A percentile compares a stretch with the other conserved stretches of the same genome.
phyloP scores from a whole-genome alignment of 352 stramenopile genomes.

The Albugo laibachii region DNA sequence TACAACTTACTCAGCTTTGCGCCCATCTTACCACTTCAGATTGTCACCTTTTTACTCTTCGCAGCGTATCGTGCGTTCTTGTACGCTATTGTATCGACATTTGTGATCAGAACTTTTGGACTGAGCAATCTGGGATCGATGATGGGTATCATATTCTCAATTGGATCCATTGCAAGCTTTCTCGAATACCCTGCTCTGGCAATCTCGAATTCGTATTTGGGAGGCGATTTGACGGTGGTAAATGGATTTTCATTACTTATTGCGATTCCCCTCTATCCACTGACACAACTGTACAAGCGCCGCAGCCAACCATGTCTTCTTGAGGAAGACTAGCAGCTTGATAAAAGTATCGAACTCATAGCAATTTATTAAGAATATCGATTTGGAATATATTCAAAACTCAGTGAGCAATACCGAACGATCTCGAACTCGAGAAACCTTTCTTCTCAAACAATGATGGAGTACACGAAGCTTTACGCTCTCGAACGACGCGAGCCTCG shows the following conservation, averaged over 20 bases:
- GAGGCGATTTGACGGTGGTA: conserved; percentile 29
- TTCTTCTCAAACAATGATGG: too few species aligned
- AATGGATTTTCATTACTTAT: conserved; percentile 26
- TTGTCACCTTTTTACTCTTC: conserved; percentile 56
- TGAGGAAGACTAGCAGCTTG: too few species aligned
- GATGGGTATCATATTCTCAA: conserved; percentile 67
- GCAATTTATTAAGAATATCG: too few species aligned
- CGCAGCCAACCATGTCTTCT: too few species aligned
- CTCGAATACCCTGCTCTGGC: conserved; percentile 62
- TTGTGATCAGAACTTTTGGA: conserved; percentile 74
- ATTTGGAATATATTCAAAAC: too few species aligned
- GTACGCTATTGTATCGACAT: conserved; percentile 73
- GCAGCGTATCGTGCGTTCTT: conserved; percentile 70
- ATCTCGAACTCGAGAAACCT: too few species aligned
- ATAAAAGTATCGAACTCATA: too few species aligned
- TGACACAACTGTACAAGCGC: conserved; percentile 1
- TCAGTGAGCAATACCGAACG: too few species aligned
- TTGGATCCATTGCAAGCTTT: conserved; percentile 47
- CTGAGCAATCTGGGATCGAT: conserved; percentile 69
- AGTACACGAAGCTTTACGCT: too few species aligned
- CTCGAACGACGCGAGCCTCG: conserved; percentile 47
- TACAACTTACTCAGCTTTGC: conserved; percentile 61
- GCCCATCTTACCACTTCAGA: conserved; percentile 38
- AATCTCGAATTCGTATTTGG: conserved; percentile 34
- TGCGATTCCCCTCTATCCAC: conserved; percentile 32